A percentile compares a stretch with the other conserved stretches of the same genome.
These are phyloP conservation scores for Annulohypoxylon truncatum DNA, from an alignment of 2,329 filamentous ascomycete species.

Conservation along the genomic window DNA sequence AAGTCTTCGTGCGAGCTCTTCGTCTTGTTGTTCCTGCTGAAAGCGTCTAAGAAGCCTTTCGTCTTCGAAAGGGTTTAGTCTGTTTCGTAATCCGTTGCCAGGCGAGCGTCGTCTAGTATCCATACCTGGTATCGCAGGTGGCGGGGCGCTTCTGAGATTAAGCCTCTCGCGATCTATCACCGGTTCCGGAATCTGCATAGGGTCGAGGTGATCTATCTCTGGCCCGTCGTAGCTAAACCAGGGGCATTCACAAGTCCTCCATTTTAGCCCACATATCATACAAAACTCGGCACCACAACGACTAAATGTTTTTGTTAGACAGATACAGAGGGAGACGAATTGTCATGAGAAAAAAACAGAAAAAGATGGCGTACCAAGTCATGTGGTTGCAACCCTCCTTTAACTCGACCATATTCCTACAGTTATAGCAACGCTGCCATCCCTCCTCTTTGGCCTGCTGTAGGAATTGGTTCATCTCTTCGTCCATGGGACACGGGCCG, in stretches of 20 bases:
- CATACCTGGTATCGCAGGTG: constrained; percentile 42
- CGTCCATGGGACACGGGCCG: constrained; percentile 77
- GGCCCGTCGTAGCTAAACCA: constrained; percentile 76
- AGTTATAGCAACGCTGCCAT: constrained; percentile 81
- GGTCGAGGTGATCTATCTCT: constrained; percentile 65
- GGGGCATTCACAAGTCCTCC: constrained; percentile 86
- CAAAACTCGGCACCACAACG: constrained; percentile 88
- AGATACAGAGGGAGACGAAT: constrained; percentile 22
- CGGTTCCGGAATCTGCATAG: constrained; percentile 61
- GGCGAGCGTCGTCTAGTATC: constrained; percentile 36
- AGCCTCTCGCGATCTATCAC: constrained; percentile 53
- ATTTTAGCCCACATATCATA: constrained; percentile 83
- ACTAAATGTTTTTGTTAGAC: constrained; percentile 51
- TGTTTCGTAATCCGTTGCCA: constrained; percentile 43
- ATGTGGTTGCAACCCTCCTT: constrained; percentile 90
- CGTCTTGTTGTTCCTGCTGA: constrained; percentile 61
- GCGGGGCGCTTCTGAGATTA: constrained; percentile 35
- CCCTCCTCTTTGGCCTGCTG: constrained; percentile 74
- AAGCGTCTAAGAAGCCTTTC: constrained; percentile 59
- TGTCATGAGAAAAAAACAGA: constrained; percentile 2
- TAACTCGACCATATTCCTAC: constrained; percentile 78
- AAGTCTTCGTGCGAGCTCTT: constrained; percentile 54
- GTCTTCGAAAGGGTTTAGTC: constrained; percentile 59
- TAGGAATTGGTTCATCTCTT: constrained; percentile 72
- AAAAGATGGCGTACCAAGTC: constrained; percentile 72